Evolutionary conservation across 257 asterid genomes (phyloP), one percentile per base, ranked within the genome.

Genomic region (Cinchona pubescens): DNA sequence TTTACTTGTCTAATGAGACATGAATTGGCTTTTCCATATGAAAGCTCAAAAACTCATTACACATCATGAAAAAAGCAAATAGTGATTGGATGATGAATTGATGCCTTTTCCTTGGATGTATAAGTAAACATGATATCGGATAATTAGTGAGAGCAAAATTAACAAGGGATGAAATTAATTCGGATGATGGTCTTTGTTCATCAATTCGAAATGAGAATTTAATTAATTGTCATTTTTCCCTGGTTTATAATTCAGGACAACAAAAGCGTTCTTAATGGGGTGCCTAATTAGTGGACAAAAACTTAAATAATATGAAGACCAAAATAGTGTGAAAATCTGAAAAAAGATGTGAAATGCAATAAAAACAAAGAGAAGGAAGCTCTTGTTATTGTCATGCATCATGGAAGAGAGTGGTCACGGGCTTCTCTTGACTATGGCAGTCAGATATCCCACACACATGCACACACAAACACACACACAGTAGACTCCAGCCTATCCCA

Each of bases 391-490:
- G n/a, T n/a, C n/a, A n/a, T 73, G 83, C 87, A 82, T 75, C 9
- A 66, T 68, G 71, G 89, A 72, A 72, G 81, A 75, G 80, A 71
- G 84, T 61, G 83, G 82, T 87, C 95, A 89, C 90, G 92, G 90
- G 89, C 71, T 75, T 87, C 91, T 79, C 90, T 87, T 89, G 94
- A 87, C 89, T 82, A 70, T 77, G 77, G 78, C 79, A 84, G 77
- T 40, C 29, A 68, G 69, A n/a, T n/a, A n/a, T 27, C 84, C 76
- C 82, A 72, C 73, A 37, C 76, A 71, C 79, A 70, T 2, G 16
- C 80, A 27, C 76, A 75, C 60, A 30, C 63, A 58, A 56, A 49
- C n/a, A n/a, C n/a, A n/a, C n/a, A 51, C 69, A 29, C 23, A 75
- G 66, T 83, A 72, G 77, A 65, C 78, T 86, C 80, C 84, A 75